phyloP scores from a whole-genome alignment of 805 yeast genomes.

The Yarrowia yakushimensis region DNA sequence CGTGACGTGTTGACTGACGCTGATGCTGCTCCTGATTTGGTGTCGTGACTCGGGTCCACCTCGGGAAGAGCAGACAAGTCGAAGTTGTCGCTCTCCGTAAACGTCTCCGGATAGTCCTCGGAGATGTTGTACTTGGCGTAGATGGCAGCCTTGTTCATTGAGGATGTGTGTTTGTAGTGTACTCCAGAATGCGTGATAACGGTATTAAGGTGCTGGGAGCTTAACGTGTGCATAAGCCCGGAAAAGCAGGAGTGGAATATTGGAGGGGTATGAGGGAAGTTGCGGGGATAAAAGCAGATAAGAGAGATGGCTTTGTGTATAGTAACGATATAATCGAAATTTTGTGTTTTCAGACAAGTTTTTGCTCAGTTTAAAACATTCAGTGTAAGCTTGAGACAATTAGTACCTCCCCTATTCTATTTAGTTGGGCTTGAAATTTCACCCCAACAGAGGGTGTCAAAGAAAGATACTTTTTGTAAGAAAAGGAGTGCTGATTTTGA shows the following conservation, averaged over 20 bases:
- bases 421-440: too few relatives aligned
- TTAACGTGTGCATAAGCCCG: not conserved
- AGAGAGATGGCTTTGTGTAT: too few relatives aligned
- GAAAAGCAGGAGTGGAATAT: not conserved
- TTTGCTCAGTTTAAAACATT: too few relatives aligned
- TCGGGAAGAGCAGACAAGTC: slow-evolving; percentile 11
- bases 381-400: too few relatives aligned
- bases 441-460: too few relatives aligned
- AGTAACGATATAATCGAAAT: too few relatives aligned
- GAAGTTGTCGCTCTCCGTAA: slow-evolving; percentile 3
- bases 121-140: slow-evolving; percentile 20
- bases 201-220: slow-evolving; percentile 15
- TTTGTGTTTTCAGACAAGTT: too few relatives aligned
- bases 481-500: too few relatives aligned
- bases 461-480: too few relatives aligned
- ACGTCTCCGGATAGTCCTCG: slow-evolving; percentile 21
- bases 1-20: slow-evolving; percentile 23
- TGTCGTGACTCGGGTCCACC: not conserved
- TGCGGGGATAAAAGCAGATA: too few relatives aligned
- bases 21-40: slow-evolving; percentile 8
- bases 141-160: slow-evolving; percentile 13
- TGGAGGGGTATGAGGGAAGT: not conserved
- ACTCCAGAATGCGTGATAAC: not conserved
- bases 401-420: too few relatives aligned
- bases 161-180: not conserved